Conservation (phyloP, 306 rosid species). For the Cucurbita moschata region DNA sequence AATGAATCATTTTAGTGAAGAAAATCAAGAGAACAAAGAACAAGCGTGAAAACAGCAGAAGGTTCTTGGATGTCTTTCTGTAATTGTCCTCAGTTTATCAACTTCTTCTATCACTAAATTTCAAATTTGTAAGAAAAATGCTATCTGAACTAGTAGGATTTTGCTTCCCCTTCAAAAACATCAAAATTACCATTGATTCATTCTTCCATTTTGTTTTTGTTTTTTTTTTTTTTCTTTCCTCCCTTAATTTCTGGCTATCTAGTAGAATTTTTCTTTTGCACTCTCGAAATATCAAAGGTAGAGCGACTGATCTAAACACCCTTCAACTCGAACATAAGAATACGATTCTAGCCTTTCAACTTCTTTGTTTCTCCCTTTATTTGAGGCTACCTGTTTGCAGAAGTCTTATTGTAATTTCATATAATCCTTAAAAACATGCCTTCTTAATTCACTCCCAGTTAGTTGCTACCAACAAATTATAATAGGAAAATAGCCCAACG, state of each 20-base stretch:
- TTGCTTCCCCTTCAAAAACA: not conserved
- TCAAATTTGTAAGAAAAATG: not conserved
- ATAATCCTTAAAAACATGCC: not conserved
- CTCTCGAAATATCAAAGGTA: not conserved
- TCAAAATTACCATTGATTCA: not conserved
- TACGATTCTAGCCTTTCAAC: too few relatives aligned
- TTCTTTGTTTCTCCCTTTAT: not conserved
- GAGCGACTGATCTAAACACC: not conserved
- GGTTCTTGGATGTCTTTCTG: not conserved
- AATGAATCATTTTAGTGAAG: slow-evolving; percentile 6
- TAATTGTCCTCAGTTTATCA: not conserved
- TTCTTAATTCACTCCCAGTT: not conserved
- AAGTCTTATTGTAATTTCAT: not conserved
- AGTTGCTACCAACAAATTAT: not conserved
- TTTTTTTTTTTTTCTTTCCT: not conserved
- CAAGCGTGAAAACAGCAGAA: not conserved
- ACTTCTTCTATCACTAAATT: not conserved
- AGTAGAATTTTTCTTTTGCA: not conserved
- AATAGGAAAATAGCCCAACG: not conserved
- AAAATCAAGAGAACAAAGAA: not conserved
- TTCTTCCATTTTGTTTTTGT: too few relatives aligned
- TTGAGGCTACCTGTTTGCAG: not conserved
- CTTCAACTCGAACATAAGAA: too few relatives aligned
- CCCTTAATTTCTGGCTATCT: not conserved
- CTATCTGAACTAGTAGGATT: not conserved